Conservation (phyloP, 495 filamentous ascomycete species). For the Jackrogersella multiformis region DNA sequence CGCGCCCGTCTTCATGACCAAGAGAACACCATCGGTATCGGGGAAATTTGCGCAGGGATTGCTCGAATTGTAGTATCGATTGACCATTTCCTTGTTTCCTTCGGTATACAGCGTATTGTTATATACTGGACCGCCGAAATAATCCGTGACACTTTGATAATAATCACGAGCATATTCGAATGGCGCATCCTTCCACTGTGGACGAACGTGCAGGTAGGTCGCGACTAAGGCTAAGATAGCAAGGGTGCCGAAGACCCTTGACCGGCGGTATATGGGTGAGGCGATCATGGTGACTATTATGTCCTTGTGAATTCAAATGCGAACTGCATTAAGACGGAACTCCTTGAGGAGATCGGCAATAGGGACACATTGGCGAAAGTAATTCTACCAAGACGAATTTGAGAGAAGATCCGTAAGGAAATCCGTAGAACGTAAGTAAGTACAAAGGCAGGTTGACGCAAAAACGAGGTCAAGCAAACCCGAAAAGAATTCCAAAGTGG, state of each 20-base stretch:
- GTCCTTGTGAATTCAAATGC: background rate
- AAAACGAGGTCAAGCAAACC: conserved; percentile 6
- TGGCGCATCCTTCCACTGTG: conserved; percentile 33
- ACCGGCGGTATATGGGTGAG: conserved; percentile 40
- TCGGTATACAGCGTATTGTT: conserved; percentile 44
- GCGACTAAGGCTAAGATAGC: conserved; percentile 32
- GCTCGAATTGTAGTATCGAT: conserved; percentile 43
- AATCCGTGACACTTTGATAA: conserved; percentile 41
- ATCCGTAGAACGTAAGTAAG: background rate
- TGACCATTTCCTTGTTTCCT: conserved; percentile 38
- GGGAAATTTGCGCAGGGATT: conserved; percentile 45
- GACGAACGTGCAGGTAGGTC: conserved; percentile 35
- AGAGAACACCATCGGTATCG: conserved; percentile 41
- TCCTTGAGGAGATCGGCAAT: conserved; percentile 3
- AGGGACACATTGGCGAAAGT: conserved; percentile 17
- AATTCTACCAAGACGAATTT: background rate
- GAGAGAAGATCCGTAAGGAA: no score
- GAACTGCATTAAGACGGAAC: conserved; percentile 21
- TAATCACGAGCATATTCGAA: conserved; percentile 46
- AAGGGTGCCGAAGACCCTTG: conserved; percentile 34
- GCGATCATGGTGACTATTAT: conserved; percentile 37
- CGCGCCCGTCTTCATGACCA: conserved; percentile 63
- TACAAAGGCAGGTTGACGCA: background rate
- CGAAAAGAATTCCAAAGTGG: conserved; percentile 21
- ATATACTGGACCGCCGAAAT: conserved; percentile 40